A percentile compares a stretch with the other conserved stretches of the same genome.
These are phyloP conservation scores for Xylariaceae sp. DNA, from an alignment of 2,329 filamentous ascomycete genomes.

Conservation along the genomic window DNA sequence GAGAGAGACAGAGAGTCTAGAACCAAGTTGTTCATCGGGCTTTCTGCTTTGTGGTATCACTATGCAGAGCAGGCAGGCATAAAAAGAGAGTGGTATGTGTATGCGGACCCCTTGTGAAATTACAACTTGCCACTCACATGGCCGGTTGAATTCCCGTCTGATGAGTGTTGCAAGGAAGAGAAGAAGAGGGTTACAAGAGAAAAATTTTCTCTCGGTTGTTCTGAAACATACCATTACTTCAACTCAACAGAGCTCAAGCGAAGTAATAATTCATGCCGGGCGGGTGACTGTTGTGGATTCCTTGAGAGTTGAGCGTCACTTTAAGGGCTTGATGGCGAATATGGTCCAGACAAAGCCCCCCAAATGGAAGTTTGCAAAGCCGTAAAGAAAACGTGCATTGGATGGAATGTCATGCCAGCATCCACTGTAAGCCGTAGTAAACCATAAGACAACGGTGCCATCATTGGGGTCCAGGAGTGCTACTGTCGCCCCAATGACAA, in stretches of 20 bases:
- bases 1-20: slow-evolving; percentile 22
- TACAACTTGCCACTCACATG: slow-evolving; percentile 24
- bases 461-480: slow-evolving; percentile 17
- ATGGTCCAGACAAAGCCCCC: slow-evolving; percentile 4
- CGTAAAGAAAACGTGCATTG: slow-evolving; percentile 17
- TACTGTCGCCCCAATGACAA: neutral
- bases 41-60: slow-evolving; percentile 22
- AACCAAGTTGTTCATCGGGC: slow-evolving; percentile 11
- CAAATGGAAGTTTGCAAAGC: slow-evolving; percentile 1
- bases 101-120: slow-evolving; percentile 1
- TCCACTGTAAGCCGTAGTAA: slow-evolving; percentile 1
- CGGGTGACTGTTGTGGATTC: neutral
- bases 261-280: slow-evolving; percentile 6
- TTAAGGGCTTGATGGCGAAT: neutral
- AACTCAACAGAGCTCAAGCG: slow-evolving; percentile 26
- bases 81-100: slow-evolving; percentile 1
- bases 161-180: slow-evolving; percentile 13
- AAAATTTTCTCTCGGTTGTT: slow-evolving; percentile 28
- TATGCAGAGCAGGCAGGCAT: slow-evolving; percentile 26
- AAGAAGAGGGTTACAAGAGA: slow-evolving; percentile 29
- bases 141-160: slow-evolving; percentile 22
- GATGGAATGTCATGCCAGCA: slow-evolving; percentile 9
- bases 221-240: slow-evolving; percentile 38
- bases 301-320: slow-evolving; percentile 2
- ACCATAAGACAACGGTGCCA: neutral